Percentiles rank a stretch among this genome's conserved stretches.
These are phyloP conservation scores for Cordyceps farinosa DNA, from an alignment of 2,329 filamentous ascomycete species.

Conservation along the genomic window DNA sequence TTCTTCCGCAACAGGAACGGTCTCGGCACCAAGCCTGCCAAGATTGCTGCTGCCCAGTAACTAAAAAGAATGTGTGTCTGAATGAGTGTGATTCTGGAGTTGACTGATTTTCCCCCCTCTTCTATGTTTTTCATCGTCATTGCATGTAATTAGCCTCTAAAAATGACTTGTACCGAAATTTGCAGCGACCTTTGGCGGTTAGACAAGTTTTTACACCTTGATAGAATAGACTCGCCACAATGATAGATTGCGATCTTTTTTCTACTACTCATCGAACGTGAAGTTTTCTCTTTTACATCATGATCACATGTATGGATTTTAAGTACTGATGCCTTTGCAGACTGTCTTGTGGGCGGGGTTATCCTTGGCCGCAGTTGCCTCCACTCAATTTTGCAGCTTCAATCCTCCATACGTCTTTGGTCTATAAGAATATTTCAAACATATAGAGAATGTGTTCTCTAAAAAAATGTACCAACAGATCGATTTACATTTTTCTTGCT, in stretches of 20 bases:
- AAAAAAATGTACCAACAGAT: too few species aligned
- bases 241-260: background rate
- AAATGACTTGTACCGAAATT: background rate
- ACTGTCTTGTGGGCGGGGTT: too few species aligned
- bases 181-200: constrained; percentile 8
- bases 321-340: too few species aligned
- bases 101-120: background rate
- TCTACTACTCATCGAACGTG: background rate
- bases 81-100: constrained; percentile 3
- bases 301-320: too few species aligned
- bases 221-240: constrained; percentile 12
- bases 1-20: constrained; percentile 97
- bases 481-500: too few species aligned
- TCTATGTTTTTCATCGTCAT: background rate
- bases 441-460: too few species aligned
- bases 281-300: background rate
- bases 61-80: background rate
- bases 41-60: constrained; percentile 13
- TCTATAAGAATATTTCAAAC: too few species aligned
- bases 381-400: too few species aligned
- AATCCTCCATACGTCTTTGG: too few species aligned
- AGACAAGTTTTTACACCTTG: background rate
- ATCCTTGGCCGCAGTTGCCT: too few species aligned
- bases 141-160: constrained; percentile 9
- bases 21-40: constrained; percentile 56